phyloP scores from a whole-genome alignment of 225 moss, liverwort and hornwort species.

The Straminergon stramineum region DNA sequence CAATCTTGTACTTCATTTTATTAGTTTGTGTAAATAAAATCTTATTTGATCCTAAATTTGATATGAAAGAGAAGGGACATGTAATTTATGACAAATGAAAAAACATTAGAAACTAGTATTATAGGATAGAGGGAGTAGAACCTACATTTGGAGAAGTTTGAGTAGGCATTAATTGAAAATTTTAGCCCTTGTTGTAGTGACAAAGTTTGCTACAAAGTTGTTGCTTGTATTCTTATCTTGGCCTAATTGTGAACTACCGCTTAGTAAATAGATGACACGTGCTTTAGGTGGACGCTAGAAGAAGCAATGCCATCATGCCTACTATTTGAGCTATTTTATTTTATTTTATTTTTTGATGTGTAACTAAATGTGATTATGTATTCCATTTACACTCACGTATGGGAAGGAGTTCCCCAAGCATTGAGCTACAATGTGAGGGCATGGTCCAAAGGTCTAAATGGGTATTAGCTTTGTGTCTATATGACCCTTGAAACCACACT shows the following conservation, averaged over 20 bases:
- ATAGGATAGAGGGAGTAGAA: neutral
- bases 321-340: neutral
- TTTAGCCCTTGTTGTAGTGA: neutral
- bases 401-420: neutral
- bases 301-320: neutral
- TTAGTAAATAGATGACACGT: neutral
- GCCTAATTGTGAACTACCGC: neutral
- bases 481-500: neutral
- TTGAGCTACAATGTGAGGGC: neutral
- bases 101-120: neutral
- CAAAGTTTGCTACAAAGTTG: neutral
- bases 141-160: no score
- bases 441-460: neutral
- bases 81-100: neutral
- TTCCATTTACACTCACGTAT: fast-evolving
- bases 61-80: neutral
- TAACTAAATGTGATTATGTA: neutral
- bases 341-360: neutral
- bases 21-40: fast-evolving
- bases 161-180: fast-evolving
- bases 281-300: neutral
- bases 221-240: neutral
- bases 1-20: neutral
- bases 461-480: fast-evolving
- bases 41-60: neutral